Base-by-base conservation (phyloP, 495 filamentous ascomycete genomes). In the Friedmanniomyces simplex region DNA sequence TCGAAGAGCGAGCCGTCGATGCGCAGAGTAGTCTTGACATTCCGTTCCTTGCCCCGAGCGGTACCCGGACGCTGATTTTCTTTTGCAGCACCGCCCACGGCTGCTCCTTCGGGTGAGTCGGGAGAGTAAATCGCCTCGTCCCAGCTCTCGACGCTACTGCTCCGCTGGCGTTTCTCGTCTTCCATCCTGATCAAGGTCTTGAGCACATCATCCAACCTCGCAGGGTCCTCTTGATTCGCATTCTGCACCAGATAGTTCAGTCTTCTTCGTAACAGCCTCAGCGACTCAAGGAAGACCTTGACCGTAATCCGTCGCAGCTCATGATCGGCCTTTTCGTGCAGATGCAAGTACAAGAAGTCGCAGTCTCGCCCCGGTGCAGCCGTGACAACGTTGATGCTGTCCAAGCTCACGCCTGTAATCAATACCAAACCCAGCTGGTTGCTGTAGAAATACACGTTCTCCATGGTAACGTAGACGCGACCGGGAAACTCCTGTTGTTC, bases 401-500 rank as follows among this genome's bases (percentile, higher is more conserved):
- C 77, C 45, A 98, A 75, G 36, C 77, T 79, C 34, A 88, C 78
- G 20, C 78, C 79, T 34, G 88, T 87, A 1, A 88, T 89, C 47
- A 96, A 74, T 0, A 95, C 88, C 26, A 98, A 76, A n/a, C 93
- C 93, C 64, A 94, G 79, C 62, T 96, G 85, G 67, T 97, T 82
- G 52, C 90, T 94, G 72, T 96, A 98, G 68, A 98, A 98, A 66
- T 94, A 96, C 59, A 97, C 80, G 34, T 90, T 83, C 50, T 81
- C 81, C 3, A 82, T 77, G 0, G 94, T 97, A 46, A 96, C 83
- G 68, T 91, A 98, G 21, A 90, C 85, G 53, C 93, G 77, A 0
- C 93, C 94, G 43, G 91, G 86, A 54, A 90, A 86, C 52, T 89
- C 85, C 71, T 89, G 87, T 56, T 82, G 79, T 5, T 87, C 84